A percentile compares a stretch with the other conserved stretches of the same genome.
These are phyloP conservation scores for Rhizopogon vinicolor DNA, from an alignment of 768 basidiomycete species.

Conservation along the genomic window DNA sequence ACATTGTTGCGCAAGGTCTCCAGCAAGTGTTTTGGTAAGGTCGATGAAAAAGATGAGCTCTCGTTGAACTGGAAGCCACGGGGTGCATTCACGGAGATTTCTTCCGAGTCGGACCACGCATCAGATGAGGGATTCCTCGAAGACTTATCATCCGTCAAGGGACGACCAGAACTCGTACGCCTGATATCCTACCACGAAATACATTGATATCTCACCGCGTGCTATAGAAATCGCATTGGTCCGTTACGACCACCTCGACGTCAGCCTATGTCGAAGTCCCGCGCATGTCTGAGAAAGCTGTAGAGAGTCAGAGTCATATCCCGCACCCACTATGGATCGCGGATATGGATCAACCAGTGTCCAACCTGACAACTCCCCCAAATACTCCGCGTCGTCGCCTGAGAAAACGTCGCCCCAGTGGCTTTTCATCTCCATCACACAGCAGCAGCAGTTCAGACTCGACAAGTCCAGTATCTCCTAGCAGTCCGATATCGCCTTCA, in stretches of 20 bases:
- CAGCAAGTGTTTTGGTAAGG: constrained; percentile 6
- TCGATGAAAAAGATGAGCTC: constrained; percentile 13
- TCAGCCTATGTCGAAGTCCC: constrained; percentile 23
- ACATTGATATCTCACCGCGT: not conserved
- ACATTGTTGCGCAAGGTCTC: constrained; percentile 14
- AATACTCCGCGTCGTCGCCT: constrained; percentile 20
- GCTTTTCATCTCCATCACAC: not conserved
- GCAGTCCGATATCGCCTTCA: constrained; percentile 6
- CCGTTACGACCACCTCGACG: constrained; percentile 29
- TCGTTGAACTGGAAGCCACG: constrained; percentile 7
- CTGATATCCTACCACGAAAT: no score
- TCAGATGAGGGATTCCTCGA: constrained; percentile 13
- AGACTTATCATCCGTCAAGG: not conserved
- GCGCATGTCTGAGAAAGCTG: not conserved
- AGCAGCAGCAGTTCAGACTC: not conserved
- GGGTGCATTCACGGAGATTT: constrained; percentile 10
- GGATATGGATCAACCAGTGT: not conserved
- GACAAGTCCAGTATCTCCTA: constrained; percentile 1
- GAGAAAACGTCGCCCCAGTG: constrained; percentile 24
- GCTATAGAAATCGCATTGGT: constrained; percentile 30
- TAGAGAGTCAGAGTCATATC: not conserved
- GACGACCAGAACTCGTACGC: constrained; percentile 14
- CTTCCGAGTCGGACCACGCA: constrained; percentile 18
- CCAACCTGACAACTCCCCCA: constrained; percentile 12
- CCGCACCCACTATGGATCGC: not conserved